A percentile compares a stretch with the other conserved stretches of the same genome.
phyloP scores from a whole-genome alignment of 2,329 filamentous ascomycete genomes.

The Cladosporium sphaerospermum region DNA sequence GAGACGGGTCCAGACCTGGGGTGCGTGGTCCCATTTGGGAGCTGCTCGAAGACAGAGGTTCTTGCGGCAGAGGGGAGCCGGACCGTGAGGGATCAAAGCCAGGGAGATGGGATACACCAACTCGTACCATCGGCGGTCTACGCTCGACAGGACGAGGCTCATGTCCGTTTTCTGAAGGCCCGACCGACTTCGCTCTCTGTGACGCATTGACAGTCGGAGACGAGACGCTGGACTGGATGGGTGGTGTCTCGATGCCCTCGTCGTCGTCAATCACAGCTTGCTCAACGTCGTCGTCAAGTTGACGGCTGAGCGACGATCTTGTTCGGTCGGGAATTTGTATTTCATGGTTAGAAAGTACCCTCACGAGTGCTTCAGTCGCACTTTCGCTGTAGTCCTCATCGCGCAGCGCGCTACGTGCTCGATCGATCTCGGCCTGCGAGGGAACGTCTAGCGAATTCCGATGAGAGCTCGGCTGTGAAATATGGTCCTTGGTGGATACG shows the following conservation, averaged over 20 bases:
- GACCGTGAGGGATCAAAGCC: slow-evolving; percentile 41
- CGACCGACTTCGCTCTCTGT: background rate
- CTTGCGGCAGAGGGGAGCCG: slow-evolving; percentile 30
- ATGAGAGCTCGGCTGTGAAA: slow-evolving; percentile 4
- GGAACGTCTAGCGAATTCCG: slow-evolving; percentile 6
- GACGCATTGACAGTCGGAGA: background rate
- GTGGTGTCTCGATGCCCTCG: slow-evolving; percentile 15
- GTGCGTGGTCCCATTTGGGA: slow-evolving; percentile 8
- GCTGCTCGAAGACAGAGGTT: slow-evolving; percentile 23
- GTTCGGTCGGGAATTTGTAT: slow-evolving; percentile 10
- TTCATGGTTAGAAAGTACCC: slow-evolving; percentile 27
- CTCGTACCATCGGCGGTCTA: slow-evolving; percentile 34
- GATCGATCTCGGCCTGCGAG: slow-evolving; percentile 18
- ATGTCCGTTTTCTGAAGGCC: slow-evolving; percentile 4
- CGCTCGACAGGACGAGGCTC: slow-evolving; percentile 6
- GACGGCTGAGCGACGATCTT: slow-evolving; percentile 9
- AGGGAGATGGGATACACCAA: slow-evolving; percentile 44
- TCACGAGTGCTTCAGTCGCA: slow-evolving; percentile 26
- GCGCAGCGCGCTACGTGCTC: slow-evolving; percentile 20
- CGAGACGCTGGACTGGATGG: slow-evolving; percentile 1
- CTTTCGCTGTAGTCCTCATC: slow-evolving; percentile 24
- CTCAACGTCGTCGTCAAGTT: slow-evolving; percentile 13
- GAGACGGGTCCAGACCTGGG: slow-evolving; percentile 18
- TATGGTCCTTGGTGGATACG: background rate
- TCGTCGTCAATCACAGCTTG: slow-evolving; percentile 21